Evolutionary conservation across 2,329 filamentous ascomycete genomes (phyloP), one percentile per base, ranked within the genome.

Genomic region (Pyrenochaeta sp.): DNA sequence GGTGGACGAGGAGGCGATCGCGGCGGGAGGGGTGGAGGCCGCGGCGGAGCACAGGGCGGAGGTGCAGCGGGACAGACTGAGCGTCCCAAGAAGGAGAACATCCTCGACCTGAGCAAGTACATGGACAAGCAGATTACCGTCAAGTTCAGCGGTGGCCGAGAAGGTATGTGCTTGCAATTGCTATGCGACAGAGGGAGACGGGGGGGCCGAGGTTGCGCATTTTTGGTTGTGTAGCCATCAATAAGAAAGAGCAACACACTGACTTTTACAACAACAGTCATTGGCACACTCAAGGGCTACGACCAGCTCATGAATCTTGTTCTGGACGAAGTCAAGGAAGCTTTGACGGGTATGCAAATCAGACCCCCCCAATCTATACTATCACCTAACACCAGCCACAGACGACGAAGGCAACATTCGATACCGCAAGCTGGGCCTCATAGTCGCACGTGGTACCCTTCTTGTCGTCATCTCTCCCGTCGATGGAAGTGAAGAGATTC

Each of bases 291-390:
- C 36, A 98, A 98, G 78, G 95, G 95, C 58, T 98, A 93, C 76
- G 95, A 99, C 75, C 93, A 95, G 68, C 83, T 99, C 56, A 98
- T 98, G 93, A 99, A 99, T 75, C 83, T 99, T 58, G 95, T 99
- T 21, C 82, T 99, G 51, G 95, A 98, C 71, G 91, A 98, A 66
- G 94, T 96, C 46, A 88, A 95, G 75, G 95, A 99, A 76, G 85
- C 89, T 42, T 87, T 97, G 78, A 85, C 90, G 82, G 94, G 94
- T 96, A 79, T 58, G 83, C n/a, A 10, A 27, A n/a, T 32, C 31
- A 17, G 14, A 20, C n/a, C 32, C 15, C 15, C 15, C 15, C 7
- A 18, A 12, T 7, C 15, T 10, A 12, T n/a, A 3, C 3, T 4
- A n/a, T 9, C 0, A 11, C 11, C 51, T 63, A 18, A 61, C 45